Base-by-base conservation (phyloP, 495 filamentous ascomycete genomes). In the Apodospora peruviana region DNA sequence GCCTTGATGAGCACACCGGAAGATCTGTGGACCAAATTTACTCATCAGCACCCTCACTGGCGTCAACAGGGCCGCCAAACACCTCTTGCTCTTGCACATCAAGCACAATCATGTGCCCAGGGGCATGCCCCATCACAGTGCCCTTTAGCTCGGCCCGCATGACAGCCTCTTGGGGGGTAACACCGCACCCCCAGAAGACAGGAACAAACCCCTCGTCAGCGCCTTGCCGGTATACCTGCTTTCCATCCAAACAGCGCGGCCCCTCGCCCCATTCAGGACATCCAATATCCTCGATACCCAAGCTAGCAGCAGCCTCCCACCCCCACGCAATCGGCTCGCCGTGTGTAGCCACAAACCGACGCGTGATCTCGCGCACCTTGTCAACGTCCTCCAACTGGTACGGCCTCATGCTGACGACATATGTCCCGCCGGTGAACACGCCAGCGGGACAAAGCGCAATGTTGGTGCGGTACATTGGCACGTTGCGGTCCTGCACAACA, bases 241-340 rank as follows among this genome's bases (percentile, higher is more conserved):
- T 20, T 9, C 61, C 62, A n/a, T 62, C 66, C 12, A 50, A 38
- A 18, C 62, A 63, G 1, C 66, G 38, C 14, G 69, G 70, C 10
- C 42, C 52, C 35, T 73, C 62, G 0, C 76, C 73, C 65, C 68
- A 79, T 41, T 76, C 71, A 12, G 74, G 74, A 11, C n/a, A 34
- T 23, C 50, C 40, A 21, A 79, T 63, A 58, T 77, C 68, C 21
- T 48, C 29, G 38, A 83, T 74, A 0, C 77, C 74, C 32, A 82
- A 44, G 32, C 51, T 43, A 48, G 58, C 52, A 11, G 71, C 57
- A 1, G 68, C 75, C 3, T 78, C 73, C 78, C 76, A 83, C 1
- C 78, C 78, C 77, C 76, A 82, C 9, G 73, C 77, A 20, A 83
- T 64, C 0, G 80, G 77, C 60, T 82, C 78, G n/a, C 77, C 78